Evolutionary conservation across 2,329 filamentous ascomycete species (phyloP).

Genomic region (Claviceps citrina): DNA sequence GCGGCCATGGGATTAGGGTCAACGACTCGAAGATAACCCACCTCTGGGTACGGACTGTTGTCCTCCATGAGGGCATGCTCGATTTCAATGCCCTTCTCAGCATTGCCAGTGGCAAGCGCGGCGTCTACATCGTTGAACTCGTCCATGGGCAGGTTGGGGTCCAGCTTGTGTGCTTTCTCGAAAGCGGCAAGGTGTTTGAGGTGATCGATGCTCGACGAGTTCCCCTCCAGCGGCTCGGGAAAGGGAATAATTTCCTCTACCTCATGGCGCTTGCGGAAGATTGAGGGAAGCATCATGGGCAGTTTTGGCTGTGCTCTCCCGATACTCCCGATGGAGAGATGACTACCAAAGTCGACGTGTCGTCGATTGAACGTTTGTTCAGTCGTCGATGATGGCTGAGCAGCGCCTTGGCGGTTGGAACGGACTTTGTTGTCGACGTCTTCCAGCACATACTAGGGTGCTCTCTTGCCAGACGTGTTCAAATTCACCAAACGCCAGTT

Average conservation of each 20-base stretch:
- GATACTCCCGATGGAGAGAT: background rate
- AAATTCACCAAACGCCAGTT: background rate
- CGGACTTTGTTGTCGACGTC: background rate
- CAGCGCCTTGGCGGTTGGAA: background rate
- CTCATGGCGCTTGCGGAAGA: conserved; percentile 32
- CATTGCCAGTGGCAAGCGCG: conserved; percentile 37
- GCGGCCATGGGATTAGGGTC: no score
- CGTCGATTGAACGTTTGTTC: background rate
- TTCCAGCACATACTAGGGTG: no score
- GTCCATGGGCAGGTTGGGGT: conserved; percentile 50
- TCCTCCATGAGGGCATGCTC: conserved; percentile 45
- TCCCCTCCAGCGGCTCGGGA: conserved; percentile 23
- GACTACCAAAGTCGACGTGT: background rate
- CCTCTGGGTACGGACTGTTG: conserved; percentile 53
- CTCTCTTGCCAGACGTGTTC: no score
- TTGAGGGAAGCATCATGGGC: conserved; percentile 17
- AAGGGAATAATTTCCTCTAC: conserved; percentile 29
- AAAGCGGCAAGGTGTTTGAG: conserved; percentile 37
- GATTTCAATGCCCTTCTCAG: conserved; percentile 40
- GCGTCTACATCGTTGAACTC: conserved; percentile 45
- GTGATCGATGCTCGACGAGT: conserved; percentile 25
- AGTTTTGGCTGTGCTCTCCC: no score
- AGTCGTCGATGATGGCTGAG: background rate
- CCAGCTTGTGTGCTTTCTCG: conserved; percentile 45
- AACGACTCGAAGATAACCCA: conserved; percentile 15